Base-by-base conservation (phyloP, 352 stramenopile species). In the Stramenopiles sp. region DNA sequence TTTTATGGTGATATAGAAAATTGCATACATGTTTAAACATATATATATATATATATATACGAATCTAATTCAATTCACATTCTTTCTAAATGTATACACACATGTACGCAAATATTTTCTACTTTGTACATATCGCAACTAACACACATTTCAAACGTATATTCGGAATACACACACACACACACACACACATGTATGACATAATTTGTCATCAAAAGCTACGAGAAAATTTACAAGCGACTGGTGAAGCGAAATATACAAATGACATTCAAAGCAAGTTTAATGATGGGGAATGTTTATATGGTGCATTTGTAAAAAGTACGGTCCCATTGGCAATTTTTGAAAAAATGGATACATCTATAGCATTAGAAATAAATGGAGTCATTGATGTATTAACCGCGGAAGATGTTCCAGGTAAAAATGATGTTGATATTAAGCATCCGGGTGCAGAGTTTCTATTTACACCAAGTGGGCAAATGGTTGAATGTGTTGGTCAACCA, bases 151-250 rank as follows among this genome's bases (percentile, higher is more conserved):
- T n/a, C n/a, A n/a, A n/a, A n/a, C n/a, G n/a, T n/a, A n/a, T n/a
- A n/a, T n/a, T n/a, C n/a, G n/a, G n/a, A n/a, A n/a, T n/a, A n/a
- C n/a, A n/a, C n/a, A n/a, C n/a, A n/a, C n/a, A n/a, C n/a, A n/a
- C n/a, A n/a, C n/a, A n/a, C n/a, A n/a, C n/a, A n/a, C n/a, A n/a
- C n/a, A n/a, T n/a, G n/a, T n/a, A n/a, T n/a, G n/a, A n/a, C n/a
- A n/a, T n/a, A n/a, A n/a, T n/a, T n/a, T n/a, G n/a, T n/a, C n/a
- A n/a, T n/a, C n/a, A n/a, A n/a, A n/a, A n/a, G n/a, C n/a, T n/a
- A n/a, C n/a, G n/a, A n/a, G n/a, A n/a, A n/a, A n/a, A n/a, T n/a
- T 73, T 96, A 29, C 93, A 98, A 84, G 94, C 95, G 33, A 96
- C 92, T 0, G 94, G 94, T 1, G 94, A 97, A 82, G 94, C 94